phyloP scores from a whole-genome alignment of 345 rosid genomes.

The Garcia nutans region DNA sequence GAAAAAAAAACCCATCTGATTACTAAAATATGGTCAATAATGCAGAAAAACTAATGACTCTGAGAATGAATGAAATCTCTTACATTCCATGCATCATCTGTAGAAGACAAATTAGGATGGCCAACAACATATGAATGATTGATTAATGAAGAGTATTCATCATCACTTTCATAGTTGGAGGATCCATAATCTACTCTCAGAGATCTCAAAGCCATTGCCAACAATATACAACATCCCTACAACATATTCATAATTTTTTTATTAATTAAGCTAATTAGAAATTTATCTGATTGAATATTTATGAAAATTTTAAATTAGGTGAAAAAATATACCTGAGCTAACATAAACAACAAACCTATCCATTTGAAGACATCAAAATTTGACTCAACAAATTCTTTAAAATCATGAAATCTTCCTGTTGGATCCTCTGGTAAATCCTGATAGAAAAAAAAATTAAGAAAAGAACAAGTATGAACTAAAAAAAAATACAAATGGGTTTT shows the following conservation, averaged over 20 bases:
- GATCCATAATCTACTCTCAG: conserved; percentile 17
- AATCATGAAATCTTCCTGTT: conserved; percentile 50
- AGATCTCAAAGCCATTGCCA: conserved; percentile 41
- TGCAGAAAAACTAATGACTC: too few species aligned
- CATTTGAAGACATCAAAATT: conserved; percentile 44
- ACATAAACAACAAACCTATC: conserved; percentile 37
- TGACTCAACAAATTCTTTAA: conserved; percentile 46
- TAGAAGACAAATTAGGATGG: conserved; percentile 15
- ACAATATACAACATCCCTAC: conserved; percentile 42
- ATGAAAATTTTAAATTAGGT: neutral
- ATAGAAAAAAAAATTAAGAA: neutral
- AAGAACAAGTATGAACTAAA: neutral
- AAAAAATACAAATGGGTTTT: neutral
- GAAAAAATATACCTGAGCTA: conserved; percentile 39
- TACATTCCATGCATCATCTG: conserved; percentile 31
- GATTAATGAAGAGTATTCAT: conserved; percentile 34
- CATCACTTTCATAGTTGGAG: conserved; percentile 29
- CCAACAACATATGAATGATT: conserved; percentile 19
- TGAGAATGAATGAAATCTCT: conserved; percentile 7
- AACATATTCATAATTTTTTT: neutral
- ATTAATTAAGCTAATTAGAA: neutral
- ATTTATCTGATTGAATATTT: neutral
- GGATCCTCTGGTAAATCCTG: conserved; percentile 68
- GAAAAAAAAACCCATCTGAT: too few species aligned
- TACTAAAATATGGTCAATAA: neutral